Evolutionary conservation across 495 filamentous ascomycete species (phyloP), one percentile per base, ranked within the genome.

Genomic region (Penicillium nucicola): DNA sequence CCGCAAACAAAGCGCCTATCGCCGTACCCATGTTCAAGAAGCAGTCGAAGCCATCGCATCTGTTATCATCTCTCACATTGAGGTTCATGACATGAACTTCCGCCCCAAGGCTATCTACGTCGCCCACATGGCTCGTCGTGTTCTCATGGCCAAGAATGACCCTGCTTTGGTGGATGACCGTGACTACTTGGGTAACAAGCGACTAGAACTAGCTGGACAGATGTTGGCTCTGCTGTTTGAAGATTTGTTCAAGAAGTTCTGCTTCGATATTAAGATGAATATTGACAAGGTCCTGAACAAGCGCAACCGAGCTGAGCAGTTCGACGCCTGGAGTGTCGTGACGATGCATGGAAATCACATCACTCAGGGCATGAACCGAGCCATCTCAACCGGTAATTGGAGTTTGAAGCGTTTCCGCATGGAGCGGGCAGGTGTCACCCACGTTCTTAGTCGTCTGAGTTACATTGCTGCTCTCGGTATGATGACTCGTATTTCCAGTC

Each of bases 401-500:
- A 95, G 79, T 48, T 77, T 97, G 45, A 95, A 93, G 67, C 89
- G 95, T 65, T 97, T 97, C 75, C 89, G 90, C 68, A 99, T 97
- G 93, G 92, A 96, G 62, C 81, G 93, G 67, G 93, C 93, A 17
- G 93, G 93, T 59, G 91, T 99, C 9, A 96, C 93, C 3, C 93
- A 99, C 67, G 91, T 99, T 46, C 77, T 99, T 14, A 97, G 92
- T 72, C 83, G 93, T 36, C 74, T 97, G 38, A 97, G 91, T 66
- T 99, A 96, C 62, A 96, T 97, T 71, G 89, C 87, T 57, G 95
- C 95, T 10, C 79, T 99, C n/a, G 95, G 95, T 48, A 97, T 97
- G 95, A 97, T 99, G 95, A 97, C 95, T 10, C 84, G 93, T 58
- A 97, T 97, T 57, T 92, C 84, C 72, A 95, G 88, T 80, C 93